phyloP scores from a whole-genome alignment of 148 eudicot genomes.

The Rhododendron molle region DNA sequence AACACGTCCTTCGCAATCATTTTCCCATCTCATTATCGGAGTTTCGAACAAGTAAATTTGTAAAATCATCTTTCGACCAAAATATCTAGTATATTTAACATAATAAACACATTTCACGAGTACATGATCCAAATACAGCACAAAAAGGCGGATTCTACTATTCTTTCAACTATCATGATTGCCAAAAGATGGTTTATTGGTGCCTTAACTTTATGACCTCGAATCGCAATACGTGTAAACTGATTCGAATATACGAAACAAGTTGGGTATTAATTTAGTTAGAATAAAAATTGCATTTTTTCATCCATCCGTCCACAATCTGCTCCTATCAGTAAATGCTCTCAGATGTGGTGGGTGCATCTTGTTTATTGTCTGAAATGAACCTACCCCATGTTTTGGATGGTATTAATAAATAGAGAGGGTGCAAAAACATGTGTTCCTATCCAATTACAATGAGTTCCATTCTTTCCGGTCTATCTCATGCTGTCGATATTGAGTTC shows the following conservation, averaged over 20 bases:
- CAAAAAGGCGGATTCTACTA: neutral
- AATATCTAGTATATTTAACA: too few relatives aligned
- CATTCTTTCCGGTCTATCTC: neutral
- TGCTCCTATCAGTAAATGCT: neutral
- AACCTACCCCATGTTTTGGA: neutral
- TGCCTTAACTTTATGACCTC: too few relatives aligned
- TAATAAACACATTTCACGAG: neutral
- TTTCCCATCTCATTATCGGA: too few relatives aligned
- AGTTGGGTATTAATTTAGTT: neutral
- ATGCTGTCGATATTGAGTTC: neutral
- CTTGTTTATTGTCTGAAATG: neutral
- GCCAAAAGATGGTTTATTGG: neutral
- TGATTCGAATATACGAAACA: fast-evolving
- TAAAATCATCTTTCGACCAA: too few relatives aligned
- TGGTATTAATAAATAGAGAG: neutral
- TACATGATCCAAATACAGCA: neutral
- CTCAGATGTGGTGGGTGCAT: neutral
- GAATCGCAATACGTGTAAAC: neutral
- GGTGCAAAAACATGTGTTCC: neutral
- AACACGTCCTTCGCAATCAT: too few relatives aligned
- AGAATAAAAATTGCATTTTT: too few relatives aligned
- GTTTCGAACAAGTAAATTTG: too few relatives aligned
- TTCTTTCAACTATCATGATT: neutral
- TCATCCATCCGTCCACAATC: neutral
- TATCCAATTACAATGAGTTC: neutral